Evolutionary conservation across 805 yeast genomes (phyloP).

Genomic region (Saturnispora zaruensis): DNA sequence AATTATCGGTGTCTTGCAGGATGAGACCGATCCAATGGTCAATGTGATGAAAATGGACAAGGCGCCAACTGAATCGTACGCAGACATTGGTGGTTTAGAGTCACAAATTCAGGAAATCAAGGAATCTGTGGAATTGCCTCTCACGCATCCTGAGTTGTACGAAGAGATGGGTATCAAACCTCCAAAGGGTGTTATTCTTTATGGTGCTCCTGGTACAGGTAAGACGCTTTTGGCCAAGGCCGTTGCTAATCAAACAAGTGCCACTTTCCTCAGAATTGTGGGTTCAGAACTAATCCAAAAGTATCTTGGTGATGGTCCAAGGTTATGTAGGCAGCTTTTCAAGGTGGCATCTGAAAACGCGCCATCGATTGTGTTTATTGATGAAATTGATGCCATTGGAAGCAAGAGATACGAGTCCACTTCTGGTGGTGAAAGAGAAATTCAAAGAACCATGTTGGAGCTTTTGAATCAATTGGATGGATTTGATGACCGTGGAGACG

Average conservation of each 20-base stretch:
- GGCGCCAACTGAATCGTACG: constrained; percentile 93
- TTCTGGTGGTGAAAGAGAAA: constrained; percentile 95
- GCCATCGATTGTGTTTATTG: constrained; percentile 96
- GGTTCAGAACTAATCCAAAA: constrained; percentile 97
- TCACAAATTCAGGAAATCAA: constrained; percentile 94
- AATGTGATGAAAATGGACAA: constrained; percentile 96
- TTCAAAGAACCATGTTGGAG: constrained; percentile 97
- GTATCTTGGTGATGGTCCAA: constrained; percentile 96
- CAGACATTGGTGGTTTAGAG: constrained; percentile 96
- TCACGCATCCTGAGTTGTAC: constrained; percentile 92
- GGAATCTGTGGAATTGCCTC: constrained; percentile 92
- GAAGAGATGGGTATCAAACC: constrained; percentile 99
- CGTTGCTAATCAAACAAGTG: constrained; percentile 95
- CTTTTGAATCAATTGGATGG: constrained; percentile 92
- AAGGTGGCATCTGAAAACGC: constrained; percentile 96
- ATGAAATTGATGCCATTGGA: constrained; percentile 98
- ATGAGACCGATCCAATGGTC: constrained; percentile 97
- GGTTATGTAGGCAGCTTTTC: constrained; percentile 87
- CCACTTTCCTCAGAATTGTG: constrained; percentile 90
- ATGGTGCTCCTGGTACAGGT: constrained; percentile 98
- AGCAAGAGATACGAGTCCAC: constrained; percentile 90
- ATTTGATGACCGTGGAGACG: constrained; percentile 94
- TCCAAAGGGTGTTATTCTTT: constrained; percentile 93
- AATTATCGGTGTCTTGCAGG: constrained; percentile 96
- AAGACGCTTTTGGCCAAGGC: constrained; percentile 94